A percentile compares a stretch with the other conserved stretches of the same genome.
These are phyloP conservation scores for Cutaneotrichosporon sp. DNA, from an alignment of 1,284 basidiomycete species.

Conservation along the genomic window DNA sequence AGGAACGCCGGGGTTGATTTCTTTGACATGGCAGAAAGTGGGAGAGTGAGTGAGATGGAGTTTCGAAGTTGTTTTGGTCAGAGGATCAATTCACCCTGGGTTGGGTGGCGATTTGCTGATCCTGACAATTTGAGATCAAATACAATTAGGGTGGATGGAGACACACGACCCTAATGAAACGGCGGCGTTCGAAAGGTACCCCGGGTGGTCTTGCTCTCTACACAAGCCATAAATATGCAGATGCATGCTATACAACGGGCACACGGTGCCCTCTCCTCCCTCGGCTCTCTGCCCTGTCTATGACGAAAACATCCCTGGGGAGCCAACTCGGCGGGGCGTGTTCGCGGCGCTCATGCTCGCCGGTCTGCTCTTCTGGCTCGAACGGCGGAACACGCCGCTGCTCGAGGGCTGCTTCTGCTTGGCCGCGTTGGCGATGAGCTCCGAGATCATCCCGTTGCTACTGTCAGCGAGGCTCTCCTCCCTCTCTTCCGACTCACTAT, in stretches of 20 bases:
- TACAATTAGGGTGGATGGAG: too few species aligned
- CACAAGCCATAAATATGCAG: background rate
- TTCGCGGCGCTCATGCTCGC: slow-evolving; percentile 12
- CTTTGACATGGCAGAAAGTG: slow-evolving; percentile 1
- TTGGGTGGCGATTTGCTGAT: too few species aligned
- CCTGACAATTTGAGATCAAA: too few species aligned
- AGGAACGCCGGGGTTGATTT: slow-evolving; percentile 21
- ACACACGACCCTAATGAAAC: too few species aligned
- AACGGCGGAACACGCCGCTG: slow-evolving; percentile 38
- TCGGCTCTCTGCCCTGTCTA: background rate
- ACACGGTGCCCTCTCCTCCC: too few species aligned
- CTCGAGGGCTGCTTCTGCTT: slow-evolving; percentile 36
- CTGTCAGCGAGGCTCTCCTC: slow-evolving; percentile 8
- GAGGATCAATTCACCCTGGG: too few species aligned
- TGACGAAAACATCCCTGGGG: background rate
- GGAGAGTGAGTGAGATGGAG: background rate
- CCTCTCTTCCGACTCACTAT: slow-evolving; percentile 31
- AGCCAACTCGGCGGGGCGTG: slow-evolving; percentile 14
- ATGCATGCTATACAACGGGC: background rate
- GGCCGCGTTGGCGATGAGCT: slow-evolving; percentile 47
- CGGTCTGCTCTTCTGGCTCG: slow-evolving; percentile 9
- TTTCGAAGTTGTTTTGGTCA: too few species aligned
- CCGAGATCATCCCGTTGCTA: slow-evolving; percentile 50
- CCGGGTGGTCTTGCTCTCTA: too few species aligned
- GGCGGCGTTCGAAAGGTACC: too few species aligned